Base-by-base conservation (phyloP, 768 basidiomycete species). In the Leccinum incarnatum region DNA sequence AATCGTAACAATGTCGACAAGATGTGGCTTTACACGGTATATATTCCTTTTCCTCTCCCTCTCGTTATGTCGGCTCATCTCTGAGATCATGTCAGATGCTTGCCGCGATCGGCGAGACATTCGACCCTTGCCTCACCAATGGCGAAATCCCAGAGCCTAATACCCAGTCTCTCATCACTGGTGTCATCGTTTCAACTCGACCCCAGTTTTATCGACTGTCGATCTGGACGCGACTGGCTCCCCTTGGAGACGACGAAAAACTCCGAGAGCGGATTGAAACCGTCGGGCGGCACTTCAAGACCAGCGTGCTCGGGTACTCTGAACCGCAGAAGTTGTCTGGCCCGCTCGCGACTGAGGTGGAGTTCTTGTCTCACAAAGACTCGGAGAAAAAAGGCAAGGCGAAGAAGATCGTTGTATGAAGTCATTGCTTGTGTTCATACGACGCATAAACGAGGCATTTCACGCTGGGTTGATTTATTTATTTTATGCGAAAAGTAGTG, bases 101-200 rank as follows among this genome's bases (percentile, higher is more conserved):
- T 58, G 97, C 97, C 60, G 97, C 96, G 48, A 99, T 99, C 64
- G 97, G 97, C 54, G 97, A 99, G 77, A 99, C 95, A 0, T 98
- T 97, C 73, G 97, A 98, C 75, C 93, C 95, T 15, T 83, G 87
- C 55, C 82, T 92, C 51, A 81, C 86, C 23, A 58, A 68, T 75
- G 49, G 82, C 78, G 63, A 74, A 67, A 19, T 72, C 17, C 60
- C 72, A 61, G 81, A 75, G 48, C 73, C 74, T 17, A 79, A 76
- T 42, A 77, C 78, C 8, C 79, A 80, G 63, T 86, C 87, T 37
- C 78, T 93, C 64, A 88, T 89, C 65, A 98, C 95, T 0, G 95
- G 95, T 52, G 95, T 97, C 53, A 98, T 99, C 67, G 89, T 98
- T 49, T 95, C 93, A 5, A 88, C 92, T 47, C 89, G 97, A 64